Evolutionary conservation across 768 basidiomycete species (phyloP).

Genomic region (Mycena kentingensis): DNA sequence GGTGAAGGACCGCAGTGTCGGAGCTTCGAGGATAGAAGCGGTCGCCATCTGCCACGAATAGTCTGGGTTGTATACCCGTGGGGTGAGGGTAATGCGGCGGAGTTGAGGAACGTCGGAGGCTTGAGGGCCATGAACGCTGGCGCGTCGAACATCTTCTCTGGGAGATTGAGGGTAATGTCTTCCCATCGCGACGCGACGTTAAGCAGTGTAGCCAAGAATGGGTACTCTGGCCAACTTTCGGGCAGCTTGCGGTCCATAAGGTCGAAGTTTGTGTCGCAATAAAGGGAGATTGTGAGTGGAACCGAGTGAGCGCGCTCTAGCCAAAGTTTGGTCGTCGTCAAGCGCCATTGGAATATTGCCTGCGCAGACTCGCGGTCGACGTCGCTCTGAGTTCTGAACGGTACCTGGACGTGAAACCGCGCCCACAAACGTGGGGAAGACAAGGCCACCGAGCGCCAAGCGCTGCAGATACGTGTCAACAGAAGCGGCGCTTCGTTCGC

Average conservation of each 20-base stretch:
- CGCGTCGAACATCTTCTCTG: neutral
- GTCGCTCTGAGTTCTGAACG: neutral
- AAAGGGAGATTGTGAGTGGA: neutral
- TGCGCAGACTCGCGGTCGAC: neutral
- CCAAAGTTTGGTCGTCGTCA: neutral
- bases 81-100: neutral
- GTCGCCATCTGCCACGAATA: neutral
- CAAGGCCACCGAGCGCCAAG: conserved; percentile 1
- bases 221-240: neutral
- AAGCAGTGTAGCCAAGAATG: neutral
- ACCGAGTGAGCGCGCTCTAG: neutral
- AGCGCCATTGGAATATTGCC: neutral
- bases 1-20: neutral
- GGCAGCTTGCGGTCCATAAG: neutral
- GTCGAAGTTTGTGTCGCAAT: neutral
- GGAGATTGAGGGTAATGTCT: neutral
- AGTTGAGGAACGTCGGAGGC: neutral
- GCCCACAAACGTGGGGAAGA: neutral
- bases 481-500: conserved; percentile 4
- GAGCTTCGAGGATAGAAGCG: neutral
- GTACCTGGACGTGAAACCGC: neutral
- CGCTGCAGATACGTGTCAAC: conserved; percentile 7
- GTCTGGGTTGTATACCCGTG: neutral
- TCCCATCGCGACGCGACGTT: neutral
- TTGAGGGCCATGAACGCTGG: neutral